Base-by-base conservation (phyloP, 371 early-diverging fungal genomes). In the Sporodiniella umbellata region DNA sequence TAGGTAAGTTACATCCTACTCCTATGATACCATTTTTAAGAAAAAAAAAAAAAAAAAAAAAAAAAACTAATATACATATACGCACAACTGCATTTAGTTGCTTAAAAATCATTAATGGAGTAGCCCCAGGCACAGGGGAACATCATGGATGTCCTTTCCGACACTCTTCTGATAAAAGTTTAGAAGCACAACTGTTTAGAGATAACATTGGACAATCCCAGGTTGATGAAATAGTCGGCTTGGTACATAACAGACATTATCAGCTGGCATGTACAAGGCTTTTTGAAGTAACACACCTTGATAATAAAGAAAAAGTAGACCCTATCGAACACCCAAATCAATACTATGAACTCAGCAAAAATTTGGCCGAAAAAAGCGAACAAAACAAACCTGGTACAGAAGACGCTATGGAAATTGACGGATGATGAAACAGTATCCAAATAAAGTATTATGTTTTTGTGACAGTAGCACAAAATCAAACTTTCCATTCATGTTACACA, bases 141-240 rank as follows among this genome's bases (percentile, higher is more conserved):
- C 77, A 85, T 55, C 96, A 96, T 28, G 99, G 99, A 3, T 98
- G 99, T 64, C 99, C 99, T n/a, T 98, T 94, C 79, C 79, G 87
- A 30, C 90, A 95, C 55, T 87, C 86, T 33, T 75, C 86, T 3
- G 42, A 70, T 0, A 78, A 84, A 2, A 81, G 78, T 24, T 64
- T 96, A 24, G 71, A 79, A 24, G 64, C 75, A 2, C 72, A 79
- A 10, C 55, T 93, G 14, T 56, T 60, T 24, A 52, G 62, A 35
- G 71, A 78, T 24, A 58, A 73, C 4, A 63, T 85, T 19, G 66
- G 65, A 18, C 79, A 84, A 4, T 52, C 68, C 7, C 79, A 82
- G 6, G 65, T 83, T 7, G 61, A 69, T 17, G 91, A 92, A 54
- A 80, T 98, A 11, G 52, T 81, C 46, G 61, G 71, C 0, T 68